Percentiles rank a stretch among this genome's conserved stretches.
Evolutionary conservation across 805 yeast genomes (phyloP).

Genomic region (Alloascoidea africana): DNA sequence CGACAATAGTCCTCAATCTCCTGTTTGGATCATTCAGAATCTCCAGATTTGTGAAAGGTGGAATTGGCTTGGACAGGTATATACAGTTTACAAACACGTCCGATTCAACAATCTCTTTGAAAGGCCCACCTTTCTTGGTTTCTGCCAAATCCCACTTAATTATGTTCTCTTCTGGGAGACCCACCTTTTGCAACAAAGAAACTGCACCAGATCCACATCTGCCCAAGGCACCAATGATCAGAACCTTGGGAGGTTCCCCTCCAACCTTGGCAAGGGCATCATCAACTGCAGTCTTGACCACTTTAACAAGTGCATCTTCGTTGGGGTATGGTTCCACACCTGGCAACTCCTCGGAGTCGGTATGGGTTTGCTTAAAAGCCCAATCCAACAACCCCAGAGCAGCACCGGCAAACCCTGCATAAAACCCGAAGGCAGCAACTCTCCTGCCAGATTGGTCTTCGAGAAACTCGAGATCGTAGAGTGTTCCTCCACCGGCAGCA

Average conservation of each 20-base stretch:
- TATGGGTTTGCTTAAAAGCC: slow-evolving; percentile 80
- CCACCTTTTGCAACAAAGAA: slow-evolving; percentile 66
- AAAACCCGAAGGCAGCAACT: slow-evolving; percentile 97
- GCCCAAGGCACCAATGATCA: slow-evolving; percentile 94
- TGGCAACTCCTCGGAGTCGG: slow-evolving; percentile 47
- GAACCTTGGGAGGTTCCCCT: slow-evolving; percentile 53
- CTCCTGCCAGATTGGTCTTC: slow-evolving; percentile 93
- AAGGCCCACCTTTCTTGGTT: slow-evolving; percentile 95
- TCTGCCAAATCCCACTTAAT: slow-evolving; percentile 94
- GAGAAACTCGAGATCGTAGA: slow-evolving; percentile 89
- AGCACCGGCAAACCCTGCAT: slow-evolving; percentile 99
- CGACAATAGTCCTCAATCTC: slow-evolving; percentile 83
- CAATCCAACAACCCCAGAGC: slow-evolving; percentile 91
- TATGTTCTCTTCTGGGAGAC: slow-evolving; percentile 75
- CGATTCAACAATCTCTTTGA: slow-evolving; percentile 72
- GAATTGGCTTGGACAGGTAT: slow-evolving; percentile 82
- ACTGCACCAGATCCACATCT: slow-evolving; percentile 98
- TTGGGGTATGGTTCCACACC: slow-evolving; percentile 74
- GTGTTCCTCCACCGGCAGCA: slow-evolving; percentile 79
- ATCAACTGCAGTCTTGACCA: slow-evolving; percentile 41
- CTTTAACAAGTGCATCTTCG: slow-evolving; percentile 59
- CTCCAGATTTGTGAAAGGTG: slow-evolving; percentile 73
- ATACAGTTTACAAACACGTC: slow-evolving; percentile 95
- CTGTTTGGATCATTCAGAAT: slow-evolving; percentile 52
- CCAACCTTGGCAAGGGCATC: slow-evolving; percentile 40